Base-by-base conservation (phyloP, 345 rosid species). In the Rubroshorea leprosula region DNA sequence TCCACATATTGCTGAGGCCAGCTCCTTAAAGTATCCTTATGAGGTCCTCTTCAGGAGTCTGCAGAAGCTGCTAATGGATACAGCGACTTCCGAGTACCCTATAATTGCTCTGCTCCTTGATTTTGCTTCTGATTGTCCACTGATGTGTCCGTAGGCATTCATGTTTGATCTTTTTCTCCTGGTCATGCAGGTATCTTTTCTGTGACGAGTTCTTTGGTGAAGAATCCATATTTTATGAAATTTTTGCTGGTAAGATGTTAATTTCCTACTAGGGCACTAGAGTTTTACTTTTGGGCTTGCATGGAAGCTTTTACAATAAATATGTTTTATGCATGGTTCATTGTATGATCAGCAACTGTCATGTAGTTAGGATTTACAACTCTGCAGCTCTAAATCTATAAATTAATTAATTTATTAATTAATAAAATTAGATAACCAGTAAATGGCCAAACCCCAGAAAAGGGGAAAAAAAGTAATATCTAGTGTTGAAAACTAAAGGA, bases 1-100 rank as follows among this genome's bases (percentile, higher is more conserved):
- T 77, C 99, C 97, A 6, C 99, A 93, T 78, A 93, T 93, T 74
- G 96, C 97, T 50, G 97, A 93, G 83, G 99, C 99, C 51, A 89
- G 86, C 80, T 75, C 90, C 57, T 73, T 73, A 69, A 93, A 89
- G 74, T 89, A 93, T 78, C 97, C 97, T 16, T 85, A 93, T 52
- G 99, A 93, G 79, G 96, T 89, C 69, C 94, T 93, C 69, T 93
- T 93, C 75, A 76, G 97, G 80, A 89, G 97, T 65, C 71, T 83
- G 71, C 99, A 93, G 76, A 93, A 87, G 76, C 81, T 93, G 68
- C 95, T 93, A 54, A 82, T 93, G 90, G 99, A 93, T 72, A 93
- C 99, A 61, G 99, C 99, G 54, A 93, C 99, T 73, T 93, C 99
- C 20, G 99, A 93, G 99, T 93, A 82, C 72, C 73, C 63, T 70